Conservation (phyloP, 805 yeast species). For the Ogataea trehaloabstinens region DNA sequence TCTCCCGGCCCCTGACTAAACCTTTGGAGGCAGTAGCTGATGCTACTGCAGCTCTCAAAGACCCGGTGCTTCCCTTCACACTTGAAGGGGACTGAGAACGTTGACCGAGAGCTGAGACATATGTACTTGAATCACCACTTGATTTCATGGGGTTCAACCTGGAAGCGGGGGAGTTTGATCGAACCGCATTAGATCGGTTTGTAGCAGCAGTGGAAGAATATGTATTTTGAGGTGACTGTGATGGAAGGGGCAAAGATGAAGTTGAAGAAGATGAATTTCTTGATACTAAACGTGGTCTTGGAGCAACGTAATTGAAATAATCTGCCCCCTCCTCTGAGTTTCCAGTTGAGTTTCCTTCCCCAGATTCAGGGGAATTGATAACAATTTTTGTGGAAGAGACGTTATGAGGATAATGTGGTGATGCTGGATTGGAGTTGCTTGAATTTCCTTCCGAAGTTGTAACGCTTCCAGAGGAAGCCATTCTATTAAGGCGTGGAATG, state of each 20-base stretch:
- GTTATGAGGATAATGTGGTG: conserved; percentile 10
- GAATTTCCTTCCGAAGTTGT: conserved; percentile 12
- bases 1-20: conserved; percentile 20
- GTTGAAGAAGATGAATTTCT: not conserved
- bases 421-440: conserved; percentile 11
- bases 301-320: conserved; percentile 29
- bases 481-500: conserved; percentile 7
- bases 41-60: conserved; percentile 3
- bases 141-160: conserved; percentile 12
- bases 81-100: conserved; percentile 1
- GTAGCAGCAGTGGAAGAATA: conserved; percentile 9
- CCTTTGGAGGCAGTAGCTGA: conserved; percentile 14
- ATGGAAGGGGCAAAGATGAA: conserved; percentile 5
- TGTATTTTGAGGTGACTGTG: conserved; percentile 6
- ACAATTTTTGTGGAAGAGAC: conserved; percentile 11
- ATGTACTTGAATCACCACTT: conserved; percentile 4
- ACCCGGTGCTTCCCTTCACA: conserved; percentile 1
- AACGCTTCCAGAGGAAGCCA: conserved; percentile 15
- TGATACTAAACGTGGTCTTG: conserved; percentile 21
- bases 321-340: conserved; percentile 16
- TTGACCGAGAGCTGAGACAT: conserved; percentile 2
- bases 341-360: conserved; percentile 2
- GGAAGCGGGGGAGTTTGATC: conserved; percentile 9
- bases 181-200: conserved; percentile 12
- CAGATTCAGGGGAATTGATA: conserved; percentile 18